Evolutionary conservation across 1,284 basidiomycete species (phyloP), one percentile per base, ranked within the genome.

Genomic region (Apiotrichum laibachii): DNA sequence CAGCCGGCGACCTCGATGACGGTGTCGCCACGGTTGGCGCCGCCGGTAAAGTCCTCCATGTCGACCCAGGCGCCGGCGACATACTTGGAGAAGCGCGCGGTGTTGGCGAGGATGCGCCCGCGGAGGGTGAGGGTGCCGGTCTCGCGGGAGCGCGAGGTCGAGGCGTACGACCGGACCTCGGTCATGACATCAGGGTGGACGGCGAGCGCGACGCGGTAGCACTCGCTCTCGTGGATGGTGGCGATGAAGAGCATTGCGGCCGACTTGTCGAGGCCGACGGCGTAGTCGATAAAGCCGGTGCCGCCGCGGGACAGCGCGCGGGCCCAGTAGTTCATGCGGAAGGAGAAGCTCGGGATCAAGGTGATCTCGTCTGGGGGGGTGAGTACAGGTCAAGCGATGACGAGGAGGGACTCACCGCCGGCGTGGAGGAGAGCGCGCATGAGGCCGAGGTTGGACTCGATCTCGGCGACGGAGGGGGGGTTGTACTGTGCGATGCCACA

Each of bases 281-380:
- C 70, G n/a, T 71, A 62, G 44, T 73, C 71, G 37, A 69, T 67
- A 16, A 55, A 1, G 8, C 22, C 39, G 4, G 55, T 22, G n/a
- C 50, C 7, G 4, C 7, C 48, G 18, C 54, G 57, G 12, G 61
- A 70, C 18, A 72, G 62, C 50, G 71, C 69, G 18, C 71, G 66
- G 0, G 66, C 66, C 73, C 73, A 75, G 12, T 35, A 54, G 21
- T 56, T 43, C 43, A 75, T 65, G 15, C 64, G 63, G 37, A 75
- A 52, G 19, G 68, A 62, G 15, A 63, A 56, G 18, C 70, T 60
- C 11, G 72, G 72, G 10, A 72, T 33, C 18, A 72, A 16, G 4
- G 47, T 50, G 26, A 70, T 51, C 21, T 49, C 39, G 13, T 58
- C 72, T 72, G 42, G 8, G 16, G 13, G 15, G 13, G 22, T 50